Conservation (phyloP, 139 green algal genomes). For the Limnomonas spitsbergensis region DNA sequence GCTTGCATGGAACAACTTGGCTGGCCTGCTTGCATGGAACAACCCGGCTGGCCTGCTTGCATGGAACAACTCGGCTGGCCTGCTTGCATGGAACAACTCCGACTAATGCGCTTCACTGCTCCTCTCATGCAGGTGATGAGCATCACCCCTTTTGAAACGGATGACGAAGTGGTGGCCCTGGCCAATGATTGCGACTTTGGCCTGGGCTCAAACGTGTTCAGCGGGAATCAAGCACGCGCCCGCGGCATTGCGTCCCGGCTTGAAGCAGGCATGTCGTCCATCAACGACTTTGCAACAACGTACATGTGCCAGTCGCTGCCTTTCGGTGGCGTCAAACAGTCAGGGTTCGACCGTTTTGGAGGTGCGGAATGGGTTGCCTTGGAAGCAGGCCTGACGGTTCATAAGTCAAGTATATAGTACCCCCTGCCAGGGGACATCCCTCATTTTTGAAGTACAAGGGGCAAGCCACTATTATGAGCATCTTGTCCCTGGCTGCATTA, state of each 20-base stretch:
- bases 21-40: too few species aligned
- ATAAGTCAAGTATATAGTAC: too few species aligned
- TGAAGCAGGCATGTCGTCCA: slow-evolving; percentile 83
- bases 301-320: slow-evolving; percentile 98
- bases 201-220: slow-evolving; percentile 88
- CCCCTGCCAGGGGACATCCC: too few species aligned
- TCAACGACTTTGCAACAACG: slow-evolving; percentile 95
- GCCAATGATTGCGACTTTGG: slow-evolving; percentile 96
- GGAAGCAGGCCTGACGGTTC: background rate
- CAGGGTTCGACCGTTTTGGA: slow-evolving; percentile 90
- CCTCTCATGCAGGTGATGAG: slow-evolving; percentile 70
- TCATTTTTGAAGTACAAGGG: too few species aligned
- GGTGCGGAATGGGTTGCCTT: too few species aligned
- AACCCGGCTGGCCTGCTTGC: too few species aligned
- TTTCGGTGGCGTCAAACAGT: slow-evolving; percentile 96
- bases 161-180: slow-evolving; percentile 85
- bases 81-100: too few species aligned
- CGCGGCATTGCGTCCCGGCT: slow-evolving; percentile 56
- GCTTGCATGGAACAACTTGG: too few species aligned
- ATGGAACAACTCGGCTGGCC: too few species aligned
- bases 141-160: slow-evolving; percentile 53
- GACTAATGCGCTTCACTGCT: too few species aligned
- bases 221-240: slow-evolving; percentile 31
- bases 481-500: too few species aligned
- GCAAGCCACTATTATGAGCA: too few species aligned